Evolutionary conservation across 2,329 filamentous ascomycete genomes (phyloP), one percentile per base, ranked within the genome.

Genomic region (Lecanosticta acicola): DNA sequence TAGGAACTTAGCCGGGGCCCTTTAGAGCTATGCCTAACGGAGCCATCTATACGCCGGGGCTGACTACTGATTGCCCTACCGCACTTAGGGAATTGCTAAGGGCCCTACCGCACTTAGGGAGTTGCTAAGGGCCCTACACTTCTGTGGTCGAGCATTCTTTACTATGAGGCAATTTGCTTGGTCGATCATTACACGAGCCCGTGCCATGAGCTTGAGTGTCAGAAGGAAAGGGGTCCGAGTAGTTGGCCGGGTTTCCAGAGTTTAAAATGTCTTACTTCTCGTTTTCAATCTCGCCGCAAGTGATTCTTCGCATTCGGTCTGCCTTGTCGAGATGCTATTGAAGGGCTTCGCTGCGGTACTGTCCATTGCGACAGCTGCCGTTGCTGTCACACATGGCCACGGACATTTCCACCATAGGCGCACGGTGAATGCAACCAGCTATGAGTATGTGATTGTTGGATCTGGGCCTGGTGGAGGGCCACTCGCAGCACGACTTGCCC

Each of bases 401-500:
- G 36, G 16, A 33, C 41, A 41, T 16, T 14, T 45, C 21, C 41
- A 51, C 17, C 20, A 34, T 33, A 41, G 38, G 18, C 32, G 36
- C n/a, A 24, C 38, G 8, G 20, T 37, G 11, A 37, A 48, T 14
- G 20, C 33, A 49, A 35, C 56, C 50, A 36, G 48, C 29, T 83
- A 83, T 58, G 80, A 83, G 50, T 83, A 80, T 64, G 69, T 83
- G 20, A 71, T 83, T 8, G 76, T 83, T 34, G 79, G 80, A n/a
- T 79, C 77, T 8, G 79, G 79, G 2, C 70, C 78, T 5, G 78
- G 79, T 14, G 79, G 79, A 40, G 78, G 74, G 11, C 78, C 78
- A 4, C 63, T 82, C 7, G 78, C 79, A 10, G 74, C 76, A 18
- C 72, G 78, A 34, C 72, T 83, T 17, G 79, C 80, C n/a, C 66